Evolutionary conservation across 1,284 basidiomycete genomes (phyloP).

Genomic region (Heterobasidion parviporum): DNA sequence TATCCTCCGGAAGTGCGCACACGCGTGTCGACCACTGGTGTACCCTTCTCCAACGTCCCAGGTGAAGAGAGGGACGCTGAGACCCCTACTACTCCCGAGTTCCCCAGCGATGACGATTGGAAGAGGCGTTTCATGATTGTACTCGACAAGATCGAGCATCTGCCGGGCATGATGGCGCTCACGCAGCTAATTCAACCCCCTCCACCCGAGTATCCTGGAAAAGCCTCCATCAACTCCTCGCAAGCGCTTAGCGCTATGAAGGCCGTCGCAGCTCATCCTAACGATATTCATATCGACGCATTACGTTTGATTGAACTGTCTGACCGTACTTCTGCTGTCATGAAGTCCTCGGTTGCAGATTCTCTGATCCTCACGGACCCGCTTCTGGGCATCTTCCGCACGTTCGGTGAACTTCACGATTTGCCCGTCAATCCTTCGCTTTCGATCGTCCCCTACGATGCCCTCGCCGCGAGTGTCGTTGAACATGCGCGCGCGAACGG

Average conservation of each 20-base stretch:
- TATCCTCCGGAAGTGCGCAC: constrained; percentile 66
- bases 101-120: constrained; percentile 13
- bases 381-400: constrained; percentile 52
- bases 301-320: constrained; percentile 62
- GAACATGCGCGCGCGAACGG: constrained; percentile 37
- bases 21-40: constrained; percentile 35
- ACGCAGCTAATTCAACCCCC: constrained; percentile 54
- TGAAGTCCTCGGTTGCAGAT: constrained; percentile 54
- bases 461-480: constrained; percentile 44
- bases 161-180: constrained; percentile 68
- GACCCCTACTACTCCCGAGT: neutral
- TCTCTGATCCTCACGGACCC: constrained; percentile 51
- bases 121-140: constrained; percentile 72
- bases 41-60: constrained; percentile 35
- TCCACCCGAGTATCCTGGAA: constrained; percentile 12
- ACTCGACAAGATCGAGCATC: constrained; percentile 86
- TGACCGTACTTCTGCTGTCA: constrained; percentile 61
- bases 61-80: constrained; percentile 23
- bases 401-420: constrained; percentile 51
- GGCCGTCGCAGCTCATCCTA: constrained; percentile 4
- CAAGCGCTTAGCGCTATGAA: neutral
- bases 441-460: constrained; percentile 49
- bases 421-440: constrained; percentile 44
- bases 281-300: constrained; percentile 27
- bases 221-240: neutral